phyloP scores from a whole-genome alignment of 345 rosid species.

The Rhodamnia rubescens region DNA sequence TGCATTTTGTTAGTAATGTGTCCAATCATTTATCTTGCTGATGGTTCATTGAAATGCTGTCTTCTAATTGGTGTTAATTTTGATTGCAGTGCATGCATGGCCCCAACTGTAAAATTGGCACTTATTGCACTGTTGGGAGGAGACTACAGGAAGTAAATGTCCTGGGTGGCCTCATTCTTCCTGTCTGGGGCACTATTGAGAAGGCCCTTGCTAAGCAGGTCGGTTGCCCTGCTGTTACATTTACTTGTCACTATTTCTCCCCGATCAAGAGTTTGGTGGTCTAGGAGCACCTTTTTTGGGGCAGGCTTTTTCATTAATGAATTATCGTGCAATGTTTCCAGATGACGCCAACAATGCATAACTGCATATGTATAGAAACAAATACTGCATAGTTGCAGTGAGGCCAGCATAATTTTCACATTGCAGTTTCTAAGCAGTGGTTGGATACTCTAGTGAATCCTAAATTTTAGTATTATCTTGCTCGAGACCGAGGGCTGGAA shows the following conservation, averaged over 20 bases:
- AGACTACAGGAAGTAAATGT: slow-evolving; percentile 89
- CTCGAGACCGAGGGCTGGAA: neutral
- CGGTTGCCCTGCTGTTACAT: neutral
- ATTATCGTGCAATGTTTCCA: neutral
- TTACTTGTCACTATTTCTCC: neutral
- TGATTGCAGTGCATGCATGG: slow-evolving; percentile 95
- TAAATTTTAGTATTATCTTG: neutral
- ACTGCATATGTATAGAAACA: neutral
- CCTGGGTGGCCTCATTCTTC: slow-evolving; percentile 95
- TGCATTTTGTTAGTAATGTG: neutral
- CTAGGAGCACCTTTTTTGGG: neutral
- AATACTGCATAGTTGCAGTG: neutral
- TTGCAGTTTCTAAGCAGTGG: neutral
- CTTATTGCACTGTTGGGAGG: slow-evolving; percentile 92
- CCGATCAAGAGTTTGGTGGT: neutral
- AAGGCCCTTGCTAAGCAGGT: slow-evolving; percentile 97
- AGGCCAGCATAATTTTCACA: neutral
- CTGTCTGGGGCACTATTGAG: slow-evolving; percentile 97
- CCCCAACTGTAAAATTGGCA: slow-evolving; percentile 82
- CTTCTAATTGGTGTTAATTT: neutral
- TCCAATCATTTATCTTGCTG: neutral
- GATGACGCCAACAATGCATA: neutral
- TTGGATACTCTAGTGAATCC: neutral
- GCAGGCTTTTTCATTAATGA: neutral
- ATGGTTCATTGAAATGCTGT: neutral